Conservation (phyloP, 495 filamentous ascomycete species). For the Zalerion maritima region DNA sequence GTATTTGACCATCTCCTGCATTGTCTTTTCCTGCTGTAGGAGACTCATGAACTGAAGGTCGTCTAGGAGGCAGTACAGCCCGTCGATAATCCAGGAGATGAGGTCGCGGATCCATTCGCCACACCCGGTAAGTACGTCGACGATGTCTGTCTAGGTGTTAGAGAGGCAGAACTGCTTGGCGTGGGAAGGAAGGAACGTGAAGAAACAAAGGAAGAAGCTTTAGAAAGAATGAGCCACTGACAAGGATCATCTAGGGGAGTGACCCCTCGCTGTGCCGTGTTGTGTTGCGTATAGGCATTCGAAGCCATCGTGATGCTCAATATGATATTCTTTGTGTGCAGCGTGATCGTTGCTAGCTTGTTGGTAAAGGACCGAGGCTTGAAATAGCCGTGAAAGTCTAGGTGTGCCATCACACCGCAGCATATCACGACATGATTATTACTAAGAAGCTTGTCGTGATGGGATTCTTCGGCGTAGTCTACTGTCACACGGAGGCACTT, state of each 20-base stretch:
- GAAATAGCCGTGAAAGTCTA: slow-evolving; percentile 48
- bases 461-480: slow-evolving; percentile 53
- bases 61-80: slow-evolving; percentile 45
- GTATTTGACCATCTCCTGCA: slow-evolving; percentile 25
- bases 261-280: slow-evolving; percentile 20
- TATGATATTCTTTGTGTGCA: slow-evolving; percentile 57
- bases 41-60: slow-evolving; percentile 33
- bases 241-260: slow-evolving; percentile 51
- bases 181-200: neutral
- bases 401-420: slow-evolving; percentile 52
- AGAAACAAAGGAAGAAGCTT: neutral
- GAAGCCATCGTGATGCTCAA: slow-evolving; percentile 49
- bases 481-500: slow-evolving; percentile 49
- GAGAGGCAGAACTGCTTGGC: slow-evolving; percentile 3
- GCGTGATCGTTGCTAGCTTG: slow-evolving; percentile 57
- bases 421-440: slow-evolving; percentile 52
- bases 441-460: slow-evolving; percentile 55
- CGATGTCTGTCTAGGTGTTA: slow-evolving; percentile 26
- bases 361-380: slow-evolving; percentile 44
- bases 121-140: slow-evolving; percentile 39
- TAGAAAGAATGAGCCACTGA: too few species aligned
- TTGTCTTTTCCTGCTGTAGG: slow-evolving; percentile 15
- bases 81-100: slow-evolving; percentile 52
- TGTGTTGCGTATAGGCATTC: slow-evolving; percentile 28
- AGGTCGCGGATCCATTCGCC: slow-evolving; percentile 55